These are phyloP conservation scores for Lachnellula occidentalis DNA, from an alignment of 2,329 filamentous ascomycete genomes.

Conservation along the genomic window DNA sequence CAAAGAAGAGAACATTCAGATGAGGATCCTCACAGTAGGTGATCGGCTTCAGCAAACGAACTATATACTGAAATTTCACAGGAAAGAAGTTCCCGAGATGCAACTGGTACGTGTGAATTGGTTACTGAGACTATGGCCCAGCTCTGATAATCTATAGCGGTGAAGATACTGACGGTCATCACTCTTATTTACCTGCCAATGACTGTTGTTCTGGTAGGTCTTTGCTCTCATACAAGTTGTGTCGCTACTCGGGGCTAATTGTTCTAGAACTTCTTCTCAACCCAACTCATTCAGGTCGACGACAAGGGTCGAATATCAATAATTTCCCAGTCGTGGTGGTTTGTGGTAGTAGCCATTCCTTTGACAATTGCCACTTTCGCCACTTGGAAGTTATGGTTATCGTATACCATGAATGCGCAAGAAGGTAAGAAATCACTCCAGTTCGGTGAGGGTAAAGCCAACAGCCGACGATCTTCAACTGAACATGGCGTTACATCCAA, in stretches of 20 bases:
- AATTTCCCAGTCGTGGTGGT: constrained; percentile 8
- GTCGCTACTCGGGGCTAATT: background rate
- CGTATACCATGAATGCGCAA: background rate
- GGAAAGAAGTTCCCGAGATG: constrained; percentile 13
- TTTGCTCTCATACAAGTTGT: background rate
- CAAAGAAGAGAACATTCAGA: constrained; percentile 13
- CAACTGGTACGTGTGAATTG: constrained; percentile 3
- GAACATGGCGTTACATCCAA: background rate
- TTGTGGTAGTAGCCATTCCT: constrained; percentile 10
- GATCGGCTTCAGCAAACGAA: background rate
- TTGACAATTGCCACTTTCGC: constrained; percentile 10
- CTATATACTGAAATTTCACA: background rate
- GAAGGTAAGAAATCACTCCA: background rate
- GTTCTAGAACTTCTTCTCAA: constrained; percentile 15
- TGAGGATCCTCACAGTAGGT: constrained; percentile 12
- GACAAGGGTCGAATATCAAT: constrained; percentile 7
- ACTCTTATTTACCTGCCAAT: constrained; percentile 12
- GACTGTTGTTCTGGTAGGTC: constrained; percentile 10
- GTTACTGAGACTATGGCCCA: background rate
- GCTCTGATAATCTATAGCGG: constrained; percentile 1
- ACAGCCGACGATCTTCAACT: background rate
- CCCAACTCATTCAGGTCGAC: constrained; percentile 11
- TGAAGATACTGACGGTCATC: constrained; percentile 16
- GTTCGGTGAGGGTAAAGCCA: background rate
- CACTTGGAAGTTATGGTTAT: constrained; percentile 11